Evolutionary conservation across 495 filamentous ascomycete species (phyloP), one percentile per base, ranked within the genome.

Genomic region (Diplogelasinospora grovesii): DNA sequence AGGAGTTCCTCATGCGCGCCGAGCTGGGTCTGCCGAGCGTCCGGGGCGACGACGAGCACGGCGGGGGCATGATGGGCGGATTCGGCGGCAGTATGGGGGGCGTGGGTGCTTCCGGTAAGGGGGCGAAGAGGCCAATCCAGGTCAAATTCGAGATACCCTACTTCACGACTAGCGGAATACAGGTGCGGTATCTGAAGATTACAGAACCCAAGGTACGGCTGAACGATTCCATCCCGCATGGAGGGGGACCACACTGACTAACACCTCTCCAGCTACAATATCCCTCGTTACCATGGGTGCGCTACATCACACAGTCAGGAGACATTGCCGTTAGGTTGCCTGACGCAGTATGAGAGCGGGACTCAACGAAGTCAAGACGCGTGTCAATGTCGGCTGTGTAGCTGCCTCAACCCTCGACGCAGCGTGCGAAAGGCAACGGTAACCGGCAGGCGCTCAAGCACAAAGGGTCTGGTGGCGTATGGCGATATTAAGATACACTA

Each of bases 91-190:
- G 85, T 56, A 94, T 95, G 86, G 89, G 89, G 34, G 82, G 83
- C 36, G 77, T 76, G 14, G 75, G 69, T 13, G 64, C 64, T 1
- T 70, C 69, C 19, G 83, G 81, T 22, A 95, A 96, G 68, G 81
- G 86, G 19, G 75, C 76, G 43, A 97, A 97, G 73, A 71, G 92
- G 44, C 93, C 93, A 2, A 97, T 97, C 56, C 89, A 83, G 60
- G 92, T 99, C 68, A 99, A 97, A 67, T 99, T 97, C 62, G 93
- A 99, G 72, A 97, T 97, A 60, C 93, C 93, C 21, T 99, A 99
- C 63, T 99, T 99, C 60, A 99, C 92, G 6, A 99, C 92, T 3
- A 92, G 85, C 62, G 92, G 92, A 22, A 99, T 99, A 56, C 92
- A 97, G 63, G 93, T 97, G 48, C 80, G 92, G 43, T 99, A 99